These are phyloP conservation scores for Russula foetens DNA, from an alignment of 768 basidiomycete species.

Conservation along the genomic window DNA sequence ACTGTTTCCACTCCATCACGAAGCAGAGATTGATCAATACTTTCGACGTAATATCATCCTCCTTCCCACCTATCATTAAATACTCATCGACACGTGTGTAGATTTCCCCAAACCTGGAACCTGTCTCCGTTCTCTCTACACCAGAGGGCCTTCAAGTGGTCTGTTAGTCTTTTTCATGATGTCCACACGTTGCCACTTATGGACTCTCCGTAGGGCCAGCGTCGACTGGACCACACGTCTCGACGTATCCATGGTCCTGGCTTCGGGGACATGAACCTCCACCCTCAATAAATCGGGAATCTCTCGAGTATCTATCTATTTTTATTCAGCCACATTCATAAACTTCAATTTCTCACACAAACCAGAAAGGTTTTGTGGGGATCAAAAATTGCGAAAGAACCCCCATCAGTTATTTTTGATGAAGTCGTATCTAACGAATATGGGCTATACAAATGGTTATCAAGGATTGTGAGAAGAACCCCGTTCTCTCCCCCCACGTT, in stretches of 20 bases:
- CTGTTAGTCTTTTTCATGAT: slow-evolving; percentile 40
- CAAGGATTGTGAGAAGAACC: slow-evolving; percentile 61
- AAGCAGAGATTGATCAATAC: slow-evolving; percentile 88
- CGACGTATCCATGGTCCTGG: slow-evolving; percentile 85
- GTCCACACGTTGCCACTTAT: background rate
- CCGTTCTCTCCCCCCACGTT: background rate
- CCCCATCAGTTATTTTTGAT: slow-evolving; percentile 65
- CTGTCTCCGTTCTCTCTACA: slow-evolving; percentile 47
- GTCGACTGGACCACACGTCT: slow-evolving; percentile 56
- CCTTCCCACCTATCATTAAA: background rate
- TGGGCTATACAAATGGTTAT: slow-evolving; percentile 75
- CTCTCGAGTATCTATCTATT: slow-evolving; percentile 38
- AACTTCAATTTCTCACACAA: background rate
- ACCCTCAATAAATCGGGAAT: slow-evolving; percentile 18
- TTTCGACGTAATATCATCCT: slow-evolving; percentile 52
- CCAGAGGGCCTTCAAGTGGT: slow-evolving; percentile 60
- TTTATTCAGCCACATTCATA: background rate
- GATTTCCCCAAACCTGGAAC: slow-evolving; percentile 73
- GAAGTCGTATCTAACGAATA: slow-evolving; percentile 60
- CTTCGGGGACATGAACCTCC: slow-evolving; percentile 31
- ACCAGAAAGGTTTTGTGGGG: slow-evolving; percentile 74
- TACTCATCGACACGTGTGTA: slow-evolving; percentile 25
- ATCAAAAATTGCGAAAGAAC: slow-evolving; percentile 59
- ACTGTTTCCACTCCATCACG: slow-evolving; percentile 81
- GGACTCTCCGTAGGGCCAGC: slow-evolving; percentile 36